Evolutionary conservation across 306 rosid genomes (phyloP).

Genomic region (Boehmeria nivea): DNA sequence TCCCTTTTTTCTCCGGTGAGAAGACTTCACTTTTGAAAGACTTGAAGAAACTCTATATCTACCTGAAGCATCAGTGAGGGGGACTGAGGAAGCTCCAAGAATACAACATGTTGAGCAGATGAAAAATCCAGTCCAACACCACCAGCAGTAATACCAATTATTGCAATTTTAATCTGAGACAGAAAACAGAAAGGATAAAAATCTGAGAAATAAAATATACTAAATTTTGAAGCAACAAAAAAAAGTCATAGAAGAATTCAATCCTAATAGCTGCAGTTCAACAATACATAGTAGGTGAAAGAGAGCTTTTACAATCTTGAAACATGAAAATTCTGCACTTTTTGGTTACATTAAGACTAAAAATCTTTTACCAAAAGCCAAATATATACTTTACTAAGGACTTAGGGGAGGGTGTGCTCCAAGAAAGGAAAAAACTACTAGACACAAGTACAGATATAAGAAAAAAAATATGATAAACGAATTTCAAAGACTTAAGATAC

Average conservation of each 20-base stretch:
- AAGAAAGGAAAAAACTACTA: no score
- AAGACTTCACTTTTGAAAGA: no score
- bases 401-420: no score
- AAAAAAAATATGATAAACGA: neutral
- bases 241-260: neutral
- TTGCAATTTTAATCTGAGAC: constrained; percentile 85
- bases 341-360: no score
- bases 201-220: no score
- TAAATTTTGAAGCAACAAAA: neutral
- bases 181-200: neutral
- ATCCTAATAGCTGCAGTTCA: neutral
- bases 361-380: no score
- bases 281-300: neutral
- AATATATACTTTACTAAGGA: no score
- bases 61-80: constrained; percentile 94
- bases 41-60: constrained; percentile 7
- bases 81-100: constrained; percentile 84
- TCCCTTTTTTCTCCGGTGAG: no score
- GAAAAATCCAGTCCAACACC: constrained; percentile 95
- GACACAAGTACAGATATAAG: no score
- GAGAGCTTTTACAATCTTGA: neutral
- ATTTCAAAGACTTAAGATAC: neutral
- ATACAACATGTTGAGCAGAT: constrained; percentile 79
- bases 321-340: no score
- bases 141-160: constrained; percentile 87